Evolutionary conservation across 805 yeast species (phyloP).

Genomic region (Kuraishia ogatae): DNA sequence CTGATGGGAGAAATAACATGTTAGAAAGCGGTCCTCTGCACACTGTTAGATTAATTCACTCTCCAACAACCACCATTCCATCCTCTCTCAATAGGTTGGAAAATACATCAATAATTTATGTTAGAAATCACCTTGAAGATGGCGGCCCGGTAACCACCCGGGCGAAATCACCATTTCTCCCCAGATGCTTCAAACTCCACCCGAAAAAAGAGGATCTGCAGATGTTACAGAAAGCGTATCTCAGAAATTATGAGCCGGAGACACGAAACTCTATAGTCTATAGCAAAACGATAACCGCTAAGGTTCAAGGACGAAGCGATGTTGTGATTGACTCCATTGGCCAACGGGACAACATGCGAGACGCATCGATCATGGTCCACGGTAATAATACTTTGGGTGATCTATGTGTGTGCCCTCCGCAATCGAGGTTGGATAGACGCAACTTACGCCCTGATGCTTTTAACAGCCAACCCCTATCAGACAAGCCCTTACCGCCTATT

Average conservation of each 20-base stretch:
- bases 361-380: not conserved
- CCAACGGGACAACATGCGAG: not conserved
- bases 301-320: not conserved
- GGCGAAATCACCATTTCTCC: not conserved
- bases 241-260: not conserved
- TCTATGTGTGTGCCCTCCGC: not conserved
- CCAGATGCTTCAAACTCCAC: not conserved
- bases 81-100: not conserved
- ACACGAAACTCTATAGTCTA: not conserved
- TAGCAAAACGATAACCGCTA: not conserved
- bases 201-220: not conserved
- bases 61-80: not conserved
- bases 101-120: not conserved
- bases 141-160: too few species aligned
- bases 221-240: not conserved
- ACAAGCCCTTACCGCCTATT: not conserved
- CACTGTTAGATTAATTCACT: not conserved
- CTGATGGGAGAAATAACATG: not conserved
- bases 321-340: not conserved
- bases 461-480: not conserved
- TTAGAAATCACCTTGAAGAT: not conserved
- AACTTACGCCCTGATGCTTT: not conserved
- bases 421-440: not conserved
- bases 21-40: not conserved
- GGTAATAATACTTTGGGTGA: not conserved